Conservation (phyloP, 1,284 basidiomycete species). For the Anthracocystis walkeri region DNA sequence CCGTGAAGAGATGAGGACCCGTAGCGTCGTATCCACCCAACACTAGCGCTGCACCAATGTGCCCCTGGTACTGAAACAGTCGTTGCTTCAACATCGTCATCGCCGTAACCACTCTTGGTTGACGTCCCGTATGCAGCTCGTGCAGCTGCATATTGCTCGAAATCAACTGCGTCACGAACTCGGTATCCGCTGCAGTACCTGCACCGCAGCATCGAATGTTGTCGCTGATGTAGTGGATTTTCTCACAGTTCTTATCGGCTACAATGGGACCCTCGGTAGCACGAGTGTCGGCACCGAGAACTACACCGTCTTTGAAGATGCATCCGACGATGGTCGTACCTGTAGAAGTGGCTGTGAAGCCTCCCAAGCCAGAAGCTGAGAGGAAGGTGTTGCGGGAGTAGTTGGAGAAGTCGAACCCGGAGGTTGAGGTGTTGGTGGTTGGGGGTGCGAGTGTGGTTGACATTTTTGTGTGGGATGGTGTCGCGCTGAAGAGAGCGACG, state of each 20-base stretch:
- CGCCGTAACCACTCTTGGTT: conserved; percentile 86
- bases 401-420: conserved; percentile 81
- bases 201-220: conserved; percentile 96
- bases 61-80: conserved; percentile 89
- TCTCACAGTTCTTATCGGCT: conserved; percentile 99
- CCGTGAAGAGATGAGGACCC: conserved; percentile 94
- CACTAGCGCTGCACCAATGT: conserved; percentile 94
- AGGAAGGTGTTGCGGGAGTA: conserved; percentile 83
- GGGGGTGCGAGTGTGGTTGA: conserved; percentile 14
- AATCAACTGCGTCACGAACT: conserved; percentile 76
- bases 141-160: conserved; percentile 68
- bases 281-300: conserved; percentile 95
- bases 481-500: not conserved
- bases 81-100: conserved; percentile 98
- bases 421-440: conserved; percentile 15
- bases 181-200: conserved; percentile 96
- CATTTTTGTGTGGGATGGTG: conserved; percentile 6
- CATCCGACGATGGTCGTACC: conserved; percentile 97
- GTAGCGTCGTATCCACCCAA: conserved; percentile 95
- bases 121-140: conserved; percentile 64
- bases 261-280: conserved; percentile 95
- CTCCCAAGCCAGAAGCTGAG: conserved; percentile 75
- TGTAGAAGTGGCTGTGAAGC: conserved; percentile 73
- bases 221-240: conserved; percentile 85
- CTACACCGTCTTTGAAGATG: conserved; percentile 88